phyloP scores from a whole-genome alignment of 129 eudicot species.

The Saposhnikovia divaricata region DNA sequence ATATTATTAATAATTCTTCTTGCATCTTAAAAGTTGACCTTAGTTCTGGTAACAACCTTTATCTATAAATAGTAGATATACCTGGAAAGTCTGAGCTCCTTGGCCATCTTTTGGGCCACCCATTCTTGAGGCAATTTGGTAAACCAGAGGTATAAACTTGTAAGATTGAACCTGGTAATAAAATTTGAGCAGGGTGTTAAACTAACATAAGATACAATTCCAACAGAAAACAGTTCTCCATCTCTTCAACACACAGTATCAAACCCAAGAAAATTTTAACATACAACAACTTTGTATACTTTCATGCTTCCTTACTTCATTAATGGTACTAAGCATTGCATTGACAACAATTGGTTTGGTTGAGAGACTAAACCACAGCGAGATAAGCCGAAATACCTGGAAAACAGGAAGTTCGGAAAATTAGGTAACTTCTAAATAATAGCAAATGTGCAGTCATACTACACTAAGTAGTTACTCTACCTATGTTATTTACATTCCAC shows the following conservation, averaged over 20 bases:
- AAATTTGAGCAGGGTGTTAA: not conserved
- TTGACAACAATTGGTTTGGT: constrained; percentile 59
- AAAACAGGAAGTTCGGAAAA: constrained; percentile 5
- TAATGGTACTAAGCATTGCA: constrained; percentile 65
- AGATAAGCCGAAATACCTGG: constrained; percentile 96
- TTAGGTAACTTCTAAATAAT: not conserved
- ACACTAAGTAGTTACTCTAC: not conserved
- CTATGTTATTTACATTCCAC: not conserved
- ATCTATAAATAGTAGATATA: constrained; percentile 7
- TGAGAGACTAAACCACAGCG: constrained; percentile 82
- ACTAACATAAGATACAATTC: not conserved
- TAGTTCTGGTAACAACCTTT: not conserved
- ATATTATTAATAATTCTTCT: not conserved
- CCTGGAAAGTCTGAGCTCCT: constrained; percentile 86
- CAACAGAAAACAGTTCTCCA: not conserved
- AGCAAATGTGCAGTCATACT: constrained; percentile 2
- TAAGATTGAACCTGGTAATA: constrained; percentile 74
- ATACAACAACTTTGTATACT: not conserved
- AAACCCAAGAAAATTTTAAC: not conserved
- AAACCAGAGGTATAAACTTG: constrained; percentile 88
- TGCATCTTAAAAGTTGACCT: not conserved
- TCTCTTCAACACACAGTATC: not conserved
- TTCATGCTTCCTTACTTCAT: constrained; percentile 49
- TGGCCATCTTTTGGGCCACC: constrained; percentile 72
- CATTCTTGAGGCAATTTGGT: constrained; percentile 95